Conservation (phyloP, 805 yeast genomes). For the Ogataea saltuana region DNA sequence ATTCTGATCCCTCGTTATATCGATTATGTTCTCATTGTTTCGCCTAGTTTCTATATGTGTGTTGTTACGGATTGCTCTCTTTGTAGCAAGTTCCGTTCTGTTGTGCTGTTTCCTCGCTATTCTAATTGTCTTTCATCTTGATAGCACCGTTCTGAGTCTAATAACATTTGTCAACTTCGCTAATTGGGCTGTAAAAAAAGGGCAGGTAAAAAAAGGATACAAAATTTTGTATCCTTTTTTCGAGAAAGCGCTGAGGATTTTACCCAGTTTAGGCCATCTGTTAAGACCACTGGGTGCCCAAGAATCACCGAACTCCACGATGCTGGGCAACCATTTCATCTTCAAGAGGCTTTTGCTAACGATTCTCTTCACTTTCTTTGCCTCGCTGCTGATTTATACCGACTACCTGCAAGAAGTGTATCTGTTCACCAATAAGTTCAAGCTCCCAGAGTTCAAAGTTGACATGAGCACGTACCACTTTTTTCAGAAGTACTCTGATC, state of each 20-base stretch:
- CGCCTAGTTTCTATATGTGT: too few species aligned
- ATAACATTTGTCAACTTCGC: conserved; percentile 5
- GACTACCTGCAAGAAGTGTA: conserved; percentile 32
- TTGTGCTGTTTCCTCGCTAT: not conserved
- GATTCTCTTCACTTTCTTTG: conserved; percentile 25
- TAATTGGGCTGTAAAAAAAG: not conserved
- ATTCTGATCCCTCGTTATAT: not conserved
- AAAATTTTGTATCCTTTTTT: conserved; percentile 4
- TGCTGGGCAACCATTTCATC: conserved; percentile 23
- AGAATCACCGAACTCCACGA: conserved; percentile 8
- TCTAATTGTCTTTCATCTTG: not conserved
- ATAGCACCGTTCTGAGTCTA: not conserved
- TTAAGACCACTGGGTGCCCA: not conserved
- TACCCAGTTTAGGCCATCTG: not conserved
- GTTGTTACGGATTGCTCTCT: too few species aligned
- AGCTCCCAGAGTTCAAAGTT: conserved; percentile 24
- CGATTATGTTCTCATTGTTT: too few species aligned
- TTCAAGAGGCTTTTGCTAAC: conserved; percentile 24
- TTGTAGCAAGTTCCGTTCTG: too few species aligned
- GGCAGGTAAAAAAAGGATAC: not conserved
- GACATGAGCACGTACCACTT: conserved; percentile 26
- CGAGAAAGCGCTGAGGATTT: conserved; percentile 2
- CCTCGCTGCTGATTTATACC: conserved; percentile 28
- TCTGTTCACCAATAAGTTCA: conserved; percentile 28
- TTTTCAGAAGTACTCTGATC: conserved; percentile 19